Evolutionary conservation across 2,329 filamentous ascomycete species (phyloP), one percentile per base, ranked within the genome.

Genomic region (Cryoendolithus antarcticus): DNA sequence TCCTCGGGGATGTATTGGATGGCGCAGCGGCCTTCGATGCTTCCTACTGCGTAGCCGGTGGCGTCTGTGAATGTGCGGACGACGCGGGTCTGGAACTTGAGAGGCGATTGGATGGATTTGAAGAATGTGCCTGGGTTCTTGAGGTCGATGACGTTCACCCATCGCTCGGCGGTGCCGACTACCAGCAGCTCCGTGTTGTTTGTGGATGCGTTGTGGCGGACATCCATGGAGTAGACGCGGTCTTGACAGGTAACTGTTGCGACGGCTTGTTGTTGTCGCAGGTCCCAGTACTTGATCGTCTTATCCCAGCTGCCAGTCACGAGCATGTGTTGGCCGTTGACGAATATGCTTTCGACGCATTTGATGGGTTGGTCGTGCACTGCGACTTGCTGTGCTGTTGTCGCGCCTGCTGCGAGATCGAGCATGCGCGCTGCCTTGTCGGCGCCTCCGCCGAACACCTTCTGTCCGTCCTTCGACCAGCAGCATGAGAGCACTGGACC

Each of bases 1-100:
- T 95, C 95, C 32, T 98, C 91, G 55, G 98, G 89, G 29, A 95
- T 86, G 54, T 98, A 96, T 60, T 98, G 91, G 47, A 98, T 98
- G 2, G 91, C 91, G 60, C 91, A 98, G 40, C 91, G 82, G 24
- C 91, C 91, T 61, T 98, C 91, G 53, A 98, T 94, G 58, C 85
- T 93, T 39, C 91, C 91, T 37, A 98, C 84, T 1, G 91, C 91
- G 56, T 93, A 98, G 4, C 91, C 91, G 1, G 78, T 79, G 5
- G 86, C 82, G 59, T 98, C 89, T 9, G 80, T 78, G 61, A 98
- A 98, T 68, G 89, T 96, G 66, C 82, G 91, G 37, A 96, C 84
- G 9, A 93, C 86, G 42, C 89, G 73, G 2, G 91, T 98, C 71
- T 98, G 91, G 86, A 88, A 98, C 67, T 98, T 98, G 33, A 98